Base-by-base conservation (phyloP, 495 filamentous ascomycete species). In the Lophiostoma macrostomum region DNA sequence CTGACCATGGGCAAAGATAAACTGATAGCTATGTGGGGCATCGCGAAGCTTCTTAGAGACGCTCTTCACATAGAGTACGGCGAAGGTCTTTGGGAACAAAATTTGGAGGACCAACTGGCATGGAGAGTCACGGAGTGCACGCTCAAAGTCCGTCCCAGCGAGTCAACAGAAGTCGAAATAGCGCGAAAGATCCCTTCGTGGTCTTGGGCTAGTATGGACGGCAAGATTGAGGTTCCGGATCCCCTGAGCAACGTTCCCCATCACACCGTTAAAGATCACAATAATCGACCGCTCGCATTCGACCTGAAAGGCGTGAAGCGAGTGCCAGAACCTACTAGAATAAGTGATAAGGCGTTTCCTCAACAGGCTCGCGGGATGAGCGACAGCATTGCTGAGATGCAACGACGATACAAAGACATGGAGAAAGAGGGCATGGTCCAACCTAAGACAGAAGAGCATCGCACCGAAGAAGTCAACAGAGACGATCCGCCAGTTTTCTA, bases 11-110 rank as follows among this genome's bases (percentile, higher is more conserved):
- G 31, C 16, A 38, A 3, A 22, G 57, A 61, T 19, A 61, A 61
- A 19, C 18, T 25, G 10, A 36, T 61, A 8, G 57, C 57, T 3
- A 45, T 61, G 11, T 61, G 57, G 57, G 31, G 57, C 10, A 51
- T 61, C 20, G 57, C 57, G 23, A 61, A 61, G 39, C 44, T 61
- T 16, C 44, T 56, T 14, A 50, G 51, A 2, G 57, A 61, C 37
- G 37, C 8, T 16, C 12, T 45, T 7, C 43, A 23, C 3, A 36
- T 46, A 12, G 43, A 41, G 22, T 60, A 60, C 14, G 56, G 35
- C 19, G 10, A 10, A 10, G 56, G 56, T 11, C 18, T 60, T 5
- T 60, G 56, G 56, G 37, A 49, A 22, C 10, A 43, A 2, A 38
- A 43, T 22, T 23, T 60, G 12, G 56, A 48, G 27, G 50, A 60